Evolutionary conservation across 805 yeast genomes (phyloP).

Genomic region (Candida verbasci): DNA sequence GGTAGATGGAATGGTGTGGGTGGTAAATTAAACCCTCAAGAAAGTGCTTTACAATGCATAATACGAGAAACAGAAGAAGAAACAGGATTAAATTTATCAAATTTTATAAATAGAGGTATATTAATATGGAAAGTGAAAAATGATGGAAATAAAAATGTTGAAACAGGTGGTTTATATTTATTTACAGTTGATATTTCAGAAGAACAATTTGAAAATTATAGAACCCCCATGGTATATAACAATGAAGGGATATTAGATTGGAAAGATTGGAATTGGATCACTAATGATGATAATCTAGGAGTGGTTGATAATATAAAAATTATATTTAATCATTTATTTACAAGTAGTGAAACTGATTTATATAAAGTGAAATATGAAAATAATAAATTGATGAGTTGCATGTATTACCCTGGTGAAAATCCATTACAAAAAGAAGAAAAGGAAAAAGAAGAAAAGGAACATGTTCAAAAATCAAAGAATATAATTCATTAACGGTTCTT

Average conservation of each 20-base stretch:
- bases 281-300: constrained; percentile 32
- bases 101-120: constrained; percentile 29
- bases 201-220: constrained; percentile 19
- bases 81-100: constrained; percentile 30
- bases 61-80: constrained; percentile 39
- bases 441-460: no score
- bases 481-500: no score
- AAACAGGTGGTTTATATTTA: constrained; percentile 34
- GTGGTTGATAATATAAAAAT: constrained; percentile 35
- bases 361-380: constrained; percentile 24
- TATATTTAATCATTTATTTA: constrained; percentile 18
- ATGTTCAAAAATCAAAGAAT: no score
- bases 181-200: constrained; percentile 33
- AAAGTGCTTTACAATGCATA: constrained; percentile 36
- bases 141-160: not conserved
- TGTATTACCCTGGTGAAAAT: constrained; percentile 10
- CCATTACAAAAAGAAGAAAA: no score
- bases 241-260: constrained; percentile 42
- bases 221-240: constrained; percentile 24
- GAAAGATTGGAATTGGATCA: constrained; percentile 34
- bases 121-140: constrained; percentile 25
- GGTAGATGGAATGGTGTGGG: constrained; percentile 48
- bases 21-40: constrained; percentile 34
- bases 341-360: constrained; percentile 17
- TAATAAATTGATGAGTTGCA: constrained; percentile 10